Conservation (phyloP, 2,329 filamentous ascomycete genomes). For the Iodosphaeria phyllophila region DNA sequence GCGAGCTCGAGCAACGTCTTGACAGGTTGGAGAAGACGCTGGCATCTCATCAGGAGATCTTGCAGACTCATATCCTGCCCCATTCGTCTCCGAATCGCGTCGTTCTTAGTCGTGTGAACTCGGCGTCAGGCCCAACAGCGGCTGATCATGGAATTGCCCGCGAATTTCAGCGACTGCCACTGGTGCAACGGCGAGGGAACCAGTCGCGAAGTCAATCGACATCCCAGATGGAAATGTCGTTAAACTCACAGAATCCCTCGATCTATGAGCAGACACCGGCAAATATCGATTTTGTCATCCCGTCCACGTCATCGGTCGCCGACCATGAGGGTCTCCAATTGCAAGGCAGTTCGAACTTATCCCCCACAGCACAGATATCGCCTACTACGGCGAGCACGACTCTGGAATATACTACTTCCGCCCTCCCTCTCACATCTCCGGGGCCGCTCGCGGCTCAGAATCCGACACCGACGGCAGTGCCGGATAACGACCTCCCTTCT, state of each 20-base stretch:
- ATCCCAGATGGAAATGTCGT: constrained; percentile 35
- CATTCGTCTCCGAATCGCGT: constrained; percentile 3
- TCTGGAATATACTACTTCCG: constrained; percentile 29
- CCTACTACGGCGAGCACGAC: constrained; percentile 20
- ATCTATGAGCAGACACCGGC: constrained; percentile 26
- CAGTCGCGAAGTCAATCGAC: constrained; percentile 31
- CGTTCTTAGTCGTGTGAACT: too few relatives aligned
- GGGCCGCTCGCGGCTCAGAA: constrained; percentile 31
- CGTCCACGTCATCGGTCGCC: constrained; percentile 19
- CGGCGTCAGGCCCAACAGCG: constrained; percentile 10
- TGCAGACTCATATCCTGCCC: constrained; percentile 28
- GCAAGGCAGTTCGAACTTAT: too few relatives aligned
- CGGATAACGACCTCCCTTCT: constrained; percentile 52
- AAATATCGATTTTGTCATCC: constrained; percentile 30
- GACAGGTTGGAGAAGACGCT: constrained; percentile 51
- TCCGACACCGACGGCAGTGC: constrained; percentile 24
- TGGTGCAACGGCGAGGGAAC: constrained; percentile 26
- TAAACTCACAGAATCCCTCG: constrained; percentile 43
- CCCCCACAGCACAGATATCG: constrained; percentile 23
- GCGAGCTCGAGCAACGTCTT: constrained; percentile 54
- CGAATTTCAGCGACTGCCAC: too few relatives aligned
- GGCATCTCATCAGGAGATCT: constrained; percentile 44
- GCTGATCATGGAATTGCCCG: constrained; percentile 35
- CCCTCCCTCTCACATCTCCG: constrained; percentile 34
- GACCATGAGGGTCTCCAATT: constrained; percentile 31